Base-by-base conservation (phyloP, 768 basidiomycete genomes). In the Amanita phalloides region DNA sequence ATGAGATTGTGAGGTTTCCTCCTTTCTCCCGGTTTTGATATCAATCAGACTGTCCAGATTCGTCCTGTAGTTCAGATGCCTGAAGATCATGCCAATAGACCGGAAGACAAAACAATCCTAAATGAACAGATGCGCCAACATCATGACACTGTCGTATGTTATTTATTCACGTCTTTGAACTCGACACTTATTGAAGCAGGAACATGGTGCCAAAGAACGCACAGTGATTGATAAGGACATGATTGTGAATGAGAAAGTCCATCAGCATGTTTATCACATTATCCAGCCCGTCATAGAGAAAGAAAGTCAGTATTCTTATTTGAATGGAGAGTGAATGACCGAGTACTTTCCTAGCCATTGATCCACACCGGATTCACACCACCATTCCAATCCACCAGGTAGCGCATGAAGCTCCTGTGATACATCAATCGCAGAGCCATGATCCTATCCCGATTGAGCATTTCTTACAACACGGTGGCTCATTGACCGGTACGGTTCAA, bases 251-350 rank as follows among this genome's bases (percentile, higher is more conserved):
- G 68, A 70, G 48, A 55, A 59, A 6, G 52, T 63, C 14, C 65
- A 69, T 30, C 68, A 70, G 41, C 70, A 71, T 51, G 60, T 68
- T 26, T 66, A 69, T 42, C 68, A 71, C 30, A 57, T 70, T 26
- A 64, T 70, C 14, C 68, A 71, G 48, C 68, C 68, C 14, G 56
- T 71, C 21, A 66, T 70, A 39, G 61, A 70, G 57, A 68, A 69
- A 67, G 64, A 69, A 47, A 66, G 70, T 69, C 50, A 21, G 67
- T 58, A 6, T 4, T 10, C 3, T 3, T 9, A 37, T 35, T 43
- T 41, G 25, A 2, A 23, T 32, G 39, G 17, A 1, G 9, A 20
- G 32, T n/a, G n/a, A 10, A 10, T 33, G 33, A 14, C 20, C 36
- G n/a, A 47, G n/a, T 9, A 9, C 7, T 35, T 20, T 13, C 25